phyloP scores from a whole-genome alignment of 495 filamentous ascomycete species.

The Penicillium argentinense region DNA sequence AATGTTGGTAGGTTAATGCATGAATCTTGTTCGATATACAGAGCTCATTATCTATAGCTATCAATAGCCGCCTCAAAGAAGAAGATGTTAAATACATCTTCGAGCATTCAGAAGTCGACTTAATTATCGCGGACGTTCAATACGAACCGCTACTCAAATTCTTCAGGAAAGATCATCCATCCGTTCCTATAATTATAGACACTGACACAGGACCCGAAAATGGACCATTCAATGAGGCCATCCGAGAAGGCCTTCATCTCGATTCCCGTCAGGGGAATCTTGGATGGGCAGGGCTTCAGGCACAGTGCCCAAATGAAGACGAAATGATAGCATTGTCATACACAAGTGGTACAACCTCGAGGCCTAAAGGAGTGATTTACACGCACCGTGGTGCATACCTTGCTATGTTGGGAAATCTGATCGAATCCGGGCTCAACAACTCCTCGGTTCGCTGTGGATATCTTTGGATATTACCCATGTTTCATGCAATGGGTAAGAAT shows the following conservation, averaged over 20 bases:
- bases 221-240: constrained; percentile 81
- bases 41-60: constrained; percentile 36
- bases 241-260: constrained; percentile 73
- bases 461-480: constrained; percentile 94
- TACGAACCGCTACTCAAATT: constrained; percentile 65
- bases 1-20: constrained; percentile 56
- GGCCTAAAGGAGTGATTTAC: constrained; percentile 90
- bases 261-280: constrained; percentile 59
- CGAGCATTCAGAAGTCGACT: constrained; percentile 76
- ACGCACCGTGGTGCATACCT: constrained; percentile 88
- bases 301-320: constrained; percentile 71
- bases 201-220: constrained; percentile 78
- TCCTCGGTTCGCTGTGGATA: constrained; percentile 69
- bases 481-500: constrained; percentile 88
- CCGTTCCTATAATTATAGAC: constrained; percentile 73
- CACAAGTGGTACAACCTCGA: constrained; percentile 90
- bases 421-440: constrained; percentile 83
- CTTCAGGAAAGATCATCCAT: constrained; percentile 58
- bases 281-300: constrained; percentile 77
- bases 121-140: constrained; percentile 83
- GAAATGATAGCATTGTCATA: constrained; percentile 79
- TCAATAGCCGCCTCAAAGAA: constrained; percentile 85
- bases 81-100: constrained; percentile 93
- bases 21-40: not conserved
- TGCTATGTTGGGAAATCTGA: constrained; percentile 77